A percentile compares a stretch with the other conserved stretches of the same genome.
phyloP scores from a whole-genome alignment of 1,139 yeast genomes.

The Lodderomyces metapsilosis region DNA sequence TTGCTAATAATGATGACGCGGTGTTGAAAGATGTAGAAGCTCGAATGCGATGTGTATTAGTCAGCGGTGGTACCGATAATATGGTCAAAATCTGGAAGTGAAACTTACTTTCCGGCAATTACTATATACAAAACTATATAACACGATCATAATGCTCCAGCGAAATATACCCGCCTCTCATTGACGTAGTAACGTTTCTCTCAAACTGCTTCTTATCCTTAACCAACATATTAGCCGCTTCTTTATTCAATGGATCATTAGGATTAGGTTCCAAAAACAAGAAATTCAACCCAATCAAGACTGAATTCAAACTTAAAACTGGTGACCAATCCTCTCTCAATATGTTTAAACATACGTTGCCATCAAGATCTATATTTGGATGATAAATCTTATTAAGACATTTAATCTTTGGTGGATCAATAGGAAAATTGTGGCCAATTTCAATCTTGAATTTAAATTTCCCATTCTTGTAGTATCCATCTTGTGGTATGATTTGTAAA shows the following conservation, averaged over 20 bases:
- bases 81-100: constrained; percentile 53
- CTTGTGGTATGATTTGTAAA: constrained; percentile 66
- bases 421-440: constrained; percentile 76
- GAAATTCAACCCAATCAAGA: constrained; percentile 82
- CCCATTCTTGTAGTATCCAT: constrained; percentile 77
- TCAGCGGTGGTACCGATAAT: constrained; percentile 62
- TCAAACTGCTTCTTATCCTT: constrained; percentile 57
- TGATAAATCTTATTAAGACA: constrained; percentile 78
- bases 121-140: constrained; percentile 14
- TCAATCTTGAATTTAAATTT: constrained; percentile 62
- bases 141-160: constrained; percentile 65
- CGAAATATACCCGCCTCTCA: constrained; percentile 71
- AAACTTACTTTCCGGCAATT: not conserved
- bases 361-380: constrained; percentile 88
- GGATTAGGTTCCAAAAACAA: constrained; percentile 89
- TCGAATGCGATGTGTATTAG: constrained; percentile 55
- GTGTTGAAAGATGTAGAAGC: constrained; percentile 29
- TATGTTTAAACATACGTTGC: constrained; percentile 89
- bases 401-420: constrained; percentile 85
- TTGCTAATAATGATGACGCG: too few relatives aligned
- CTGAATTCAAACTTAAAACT: constrained; percentile 76
- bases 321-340: constrained; percentile 97
- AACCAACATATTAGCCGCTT: constrained; percentile 76
- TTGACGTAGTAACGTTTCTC: constrained; percentile 56
- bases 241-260: constrained; percentile 87